These are phyloP conservation scores for Cymodocea nodosa DNA, from an alignment of 116 monocot species.

Conservation along the genomic window DNA sequence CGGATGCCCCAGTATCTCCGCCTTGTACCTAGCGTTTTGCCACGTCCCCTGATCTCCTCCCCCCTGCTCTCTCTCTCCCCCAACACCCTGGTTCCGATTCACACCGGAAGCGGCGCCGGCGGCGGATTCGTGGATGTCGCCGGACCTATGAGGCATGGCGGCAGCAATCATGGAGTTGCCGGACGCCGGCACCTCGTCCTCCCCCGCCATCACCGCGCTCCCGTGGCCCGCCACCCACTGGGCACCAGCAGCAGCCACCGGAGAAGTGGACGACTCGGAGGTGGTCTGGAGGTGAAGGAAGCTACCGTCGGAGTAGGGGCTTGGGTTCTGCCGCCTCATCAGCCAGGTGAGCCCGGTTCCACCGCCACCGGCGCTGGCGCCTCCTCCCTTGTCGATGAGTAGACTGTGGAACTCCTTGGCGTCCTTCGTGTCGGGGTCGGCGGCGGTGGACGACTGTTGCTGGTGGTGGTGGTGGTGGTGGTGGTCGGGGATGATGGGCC, in stretches of 20 bases:
- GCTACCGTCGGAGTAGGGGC: slow-evolving; percentile 47
- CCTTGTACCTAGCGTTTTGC: slow-evolving; percentile 73
- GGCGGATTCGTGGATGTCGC: no score
- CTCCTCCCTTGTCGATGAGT: neutral
- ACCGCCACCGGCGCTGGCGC: neutral
- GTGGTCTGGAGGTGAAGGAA: slow-evolving; percentile 88
- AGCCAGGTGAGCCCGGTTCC: slow-evolving; percentile 37
- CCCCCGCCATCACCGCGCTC: slow-evolving; percentile 14
- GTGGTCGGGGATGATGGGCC: slow-evolving; percentile 5
- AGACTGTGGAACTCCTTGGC: neutral
- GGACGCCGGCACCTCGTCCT: slow-evolving; percentile 27
- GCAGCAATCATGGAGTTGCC: slow-evolving; percentile 31
- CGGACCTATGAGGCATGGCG: neutral
- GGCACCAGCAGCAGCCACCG: neutral
- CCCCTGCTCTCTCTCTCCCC: neutral
- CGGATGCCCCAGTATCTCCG: slow-evolving; percentile 73
- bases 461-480: neutral
- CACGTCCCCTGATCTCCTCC: slow-evolving; percentile 33
- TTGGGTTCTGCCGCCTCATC: slow-evolving; percentile 28
- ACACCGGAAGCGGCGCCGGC: neutral
- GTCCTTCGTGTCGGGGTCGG: slow-evolving; percentile 6
- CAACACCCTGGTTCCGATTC: slow-evolving; percentile 1
- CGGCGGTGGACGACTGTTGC: neutral
- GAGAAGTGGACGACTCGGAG: slow-evolving; percentile 46
- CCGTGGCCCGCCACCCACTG: slow-evolving; percentile 14